These are phyloP conservation scores for Dendrobium nobile DNA, from an alignment of 106 monocot genomes.

Conservation along the genomic window DNA sequence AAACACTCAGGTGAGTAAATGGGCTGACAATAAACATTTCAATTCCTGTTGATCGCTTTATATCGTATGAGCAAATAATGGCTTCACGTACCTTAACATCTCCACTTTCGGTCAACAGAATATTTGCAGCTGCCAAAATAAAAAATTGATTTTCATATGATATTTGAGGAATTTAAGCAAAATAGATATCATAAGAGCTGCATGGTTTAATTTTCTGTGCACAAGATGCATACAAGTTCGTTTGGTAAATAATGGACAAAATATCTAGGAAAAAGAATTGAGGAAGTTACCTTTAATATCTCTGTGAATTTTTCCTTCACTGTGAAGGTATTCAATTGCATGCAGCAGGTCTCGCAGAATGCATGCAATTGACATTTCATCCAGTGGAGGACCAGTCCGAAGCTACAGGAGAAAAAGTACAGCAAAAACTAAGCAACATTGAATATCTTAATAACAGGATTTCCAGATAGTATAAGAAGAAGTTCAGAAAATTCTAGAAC, in stretches of 20 bases:
- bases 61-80: background rate
- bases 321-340: conserved; percentile 93
- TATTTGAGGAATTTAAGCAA: background rate
- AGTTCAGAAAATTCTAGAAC: background rate
- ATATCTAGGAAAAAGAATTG: conserved; percentile 6
- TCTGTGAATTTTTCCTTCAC: conserved; percentile 95
- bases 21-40: background rate
- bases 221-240: conserved; percentile 8
- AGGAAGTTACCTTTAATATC: conserved; percentile 82
- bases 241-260: background rate
- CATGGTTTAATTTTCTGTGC: background rate
- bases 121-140: conserved; percentile 86
- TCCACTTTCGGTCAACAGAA: conserved; percentile 85
- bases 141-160: background rate
- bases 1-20: conserved; percentile 14
- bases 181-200: background rate
- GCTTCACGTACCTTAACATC: conserved; percentile 76
- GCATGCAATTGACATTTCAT: conserved; percentile 92
- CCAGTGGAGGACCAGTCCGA: conserved; percentile 85
- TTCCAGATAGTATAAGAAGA: background rate
- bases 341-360: conserved; percentile 81
- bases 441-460: background rate
- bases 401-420: conserved; percentile 38
- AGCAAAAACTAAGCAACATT: conserved; percentile 4
- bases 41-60: background rate